Evolutionary conservation across 202 grass and related monocot species (phyloP).

Genomic region (Carex arenaria): DNA sequence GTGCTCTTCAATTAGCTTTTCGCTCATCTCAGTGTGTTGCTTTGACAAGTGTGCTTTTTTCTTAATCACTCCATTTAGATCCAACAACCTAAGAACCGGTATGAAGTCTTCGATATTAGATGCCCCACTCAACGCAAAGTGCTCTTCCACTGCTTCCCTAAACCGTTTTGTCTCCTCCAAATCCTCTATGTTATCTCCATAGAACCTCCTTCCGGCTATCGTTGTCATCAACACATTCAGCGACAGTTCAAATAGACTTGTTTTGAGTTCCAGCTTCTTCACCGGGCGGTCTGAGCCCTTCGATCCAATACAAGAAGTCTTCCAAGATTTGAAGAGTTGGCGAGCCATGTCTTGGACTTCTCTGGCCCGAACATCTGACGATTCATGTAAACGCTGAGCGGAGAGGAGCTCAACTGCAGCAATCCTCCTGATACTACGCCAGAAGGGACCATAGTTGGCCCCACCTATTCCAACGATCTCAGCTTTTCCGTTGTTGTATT

Average conservation of each 20-base stretch:
- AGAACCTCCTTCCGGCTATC: conserved; percentile 16
- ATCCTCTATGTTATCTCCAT: conserved; percentile 21
- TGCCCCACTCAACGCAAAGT: conserved; percentile 23
- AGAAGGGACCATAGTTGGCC: no score
- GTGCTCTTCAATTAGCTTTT: conserved; percentile 23
- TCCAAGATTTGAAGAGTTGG: background rate
- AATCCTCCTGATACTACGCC: no score
- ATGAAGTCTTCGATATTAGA: conserved; percentile 41
- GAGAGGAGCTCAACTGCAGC: no score
- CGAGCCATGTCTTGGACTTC: no score
- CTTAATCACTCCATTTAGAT: conserved; percentile 31
- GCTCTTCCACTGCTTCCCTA: conserved; percentile 33
- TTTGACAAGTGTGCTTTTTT: background rate
- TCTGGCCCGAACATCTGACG: no score
- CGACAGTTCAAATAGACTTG: conserved; percentile 39
- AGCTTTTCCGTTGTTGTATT: no score
- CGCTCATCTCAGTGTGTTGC: conserved; percentile 17
- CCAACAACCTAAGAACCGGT: conserved; percentile 33
- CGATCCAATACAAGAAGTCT: background rate
- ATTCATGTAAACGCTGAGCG: no score
- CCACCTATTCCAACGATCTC: no score
- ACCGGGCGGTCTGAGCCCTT: no score
- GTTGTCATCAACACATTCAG: conserved; percentile 44
- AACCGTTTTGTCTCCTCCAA: conserved; percentile 25
- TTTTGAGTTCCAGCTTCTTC: conserved; percentile 34